These are phyloP conservation scores for Alternaria triticimaculans DNA, from an alignment of 2,329 filamentous ascomycete genomes.

Conservation along the genomic window DNA sequence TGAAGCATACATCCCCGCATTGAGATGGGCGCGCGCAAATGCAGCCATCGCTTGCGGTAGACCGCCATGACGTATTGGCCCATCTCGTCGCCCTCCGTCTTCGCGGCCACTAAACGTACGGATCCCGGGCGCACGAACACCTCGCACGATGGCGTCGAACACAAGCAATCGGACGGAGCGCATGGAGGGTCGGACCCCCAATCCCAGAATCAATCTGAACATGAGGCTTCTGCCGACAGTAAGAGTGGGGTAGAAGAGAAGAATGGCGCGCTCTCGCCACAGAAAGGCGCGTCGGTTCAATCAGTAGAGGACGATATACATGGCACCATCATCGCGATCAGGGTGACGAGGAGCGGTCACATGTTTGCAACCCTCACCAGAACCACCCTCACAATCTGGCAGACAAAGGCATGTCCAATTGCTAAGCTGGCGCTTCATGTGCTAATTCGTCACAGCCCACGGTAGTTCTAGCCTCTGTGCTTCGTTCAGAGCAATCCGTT, in stretches of 20 bases:
- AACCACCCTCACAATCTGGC: slow-evolving; percentile 91
- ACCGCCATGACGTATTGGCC: slow-evolving; percentile 83
- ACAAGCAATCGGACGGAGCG: slow-evolving; percentile 28
- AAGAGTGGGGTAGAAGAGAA: slow-evolving; percentile 19
- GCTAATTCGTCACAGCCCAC: slow-evolving; percentile 69
- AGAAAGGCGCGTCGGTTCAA: slow-evolving; percentile 11
- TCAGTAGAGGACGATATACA: slow-evolving; percentile 48
- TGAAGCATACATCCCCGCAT: slow-evolving; percentile 30
- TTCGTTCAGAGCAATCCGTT: slow-evolving; percentile 81
- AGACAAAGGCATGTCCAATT: slow-evolving; percentile 76
- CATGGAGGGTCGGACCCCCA: slow-evolving; percentile 19
- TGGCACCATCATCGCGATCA: slow-evolving; percentile 76
- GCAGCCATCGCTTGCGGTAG: slow-evolving; percentile 45
- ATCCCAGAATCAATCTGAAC: slow-evolving; percentile 15
- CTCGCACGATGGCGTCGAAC: slow-evolving; percentile 64
- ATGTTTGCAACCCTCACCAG: slow-evolving; percentile 87
- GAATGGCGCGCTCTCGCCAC: slow-evolving; percentile 6
- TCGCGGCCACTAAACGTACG: slow-evolving; percentile 75
- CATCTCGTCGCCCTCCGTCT: slow-evolving; percentile 81
- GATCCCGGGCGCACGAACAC: slow-evolving; percentile 61
- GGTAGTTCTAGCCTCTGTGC: slow-evolving; percentile 82
- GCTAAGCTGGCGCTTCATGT: slow-evolving; percentile 9
- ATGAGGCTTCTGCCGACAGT: slow-evolving; percentile 12
- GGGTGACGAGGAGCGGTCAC: slow-evolving; percentile 79
- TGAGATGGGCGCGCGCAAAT: slow-evolving; percentile 47